Percentiles rank a stretch among this genome's conserved stretches.
Conservation (phyloP, 495 filamentous ascomycete genomes). For the Trypethelium eluteriae region DNA sequence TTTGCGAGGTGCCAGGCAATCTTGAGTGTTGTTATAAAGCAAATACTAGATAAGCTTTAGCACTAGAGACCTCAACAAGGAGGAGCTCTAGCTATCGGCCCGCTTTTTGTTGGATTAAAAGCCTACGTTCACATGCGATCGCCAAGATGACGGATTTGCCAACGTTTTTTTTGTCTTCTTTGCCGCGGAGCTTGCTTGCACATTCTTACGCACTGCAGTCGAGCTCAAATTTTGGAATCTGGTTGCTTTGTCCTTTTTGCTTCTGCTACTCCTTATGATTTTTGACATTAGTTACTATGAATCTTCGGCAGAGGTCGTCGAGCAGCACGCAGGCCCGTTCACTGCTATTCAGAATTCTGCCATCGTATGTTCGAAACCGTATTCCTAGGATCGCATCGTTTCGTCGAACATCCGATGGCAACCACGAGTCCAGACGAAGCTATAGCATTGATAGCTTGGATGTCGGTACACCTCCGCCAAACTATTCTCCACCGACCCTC, state of each 20-base stretch:
- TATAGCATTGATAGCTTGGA: slow-evolving; percentile 10
- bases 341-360: slow-evolving; percentile 19
- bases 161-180: neutral
- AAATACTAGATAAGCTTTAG: neutral
- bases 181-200: neutral
- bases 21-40: too few species aligned
- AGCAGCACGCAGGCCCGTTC: too few species aligned
- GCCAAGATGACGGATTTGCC: neutral
- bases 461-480: slow-evolving; percentile 25
- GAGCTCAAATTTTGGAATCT: neutral
- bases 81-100: neutral
- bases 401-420: slow-evolving; percentile 19
- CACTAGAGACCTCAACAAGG: slow-evolving; percentile 2
- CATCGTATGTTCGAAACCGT: slow-evolving; percentile 24
- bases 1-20: too few species aligned
- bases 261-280: neutral
- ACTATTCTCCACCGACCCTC: slow-evolving; percentile 18
- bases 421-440: neutral
- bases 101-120: neutral
- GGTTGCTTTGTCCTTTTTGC: neutral
- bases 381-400: slow-evolving; percentile 27
- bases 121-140: neutral
- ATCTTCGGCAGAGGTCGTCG: too few species aligned
- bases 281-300: neutral
- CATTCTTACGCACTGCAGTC: neutral